Base-by-base conservation (phyloP, 2,329 filamentous ascomycete genomes). In the Sporothrix humicola region DNA sequence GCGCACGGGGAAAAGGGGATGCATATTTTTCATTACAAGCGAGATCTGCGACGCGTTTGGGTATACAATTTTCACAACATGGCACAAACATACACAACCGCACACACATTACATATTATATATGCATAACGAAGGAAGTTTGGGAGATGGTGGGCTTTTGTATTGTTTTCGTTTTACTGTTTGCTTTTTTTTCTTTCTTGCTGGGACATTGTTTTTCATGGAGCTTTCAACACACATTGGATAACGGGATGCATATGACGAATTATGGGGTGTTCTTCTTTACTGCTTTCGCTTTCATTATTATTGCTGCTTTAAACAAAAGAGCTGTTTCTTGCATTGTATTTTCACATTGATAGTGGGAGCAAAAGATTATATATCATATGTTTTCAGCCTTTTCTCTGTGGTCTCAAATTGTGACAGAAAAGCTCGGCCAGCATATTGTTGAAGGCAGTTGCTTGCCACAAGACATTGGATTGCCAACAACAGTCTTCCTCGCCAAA, bases 61-160 rank as follows among this genome's bases (percentile, higher is more conserved):
- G 17, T 56, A 69, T 54, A 37, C 31, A 37, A 56, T 31, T 37
- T 61, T n/a, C 37, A 52, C 17, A n/a, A 31, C 63, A 68, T 48
- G 23, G 52, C 50, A 73, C 26, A 44, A 42, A 73, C 42, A 69
- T 12, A 70, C 46, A 71, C 20, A 37, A 44, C 31, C 42, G 20
- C 20, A 48, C 42, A 50, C 44, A 52, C 15, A 52, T 23, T 6
- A 71, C 31, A 71, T 17, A n/a, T 23, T 5, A 68, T 52, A 68
- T 68, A 52, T 37, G 46, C 46, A 68, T 68, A 17, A 59, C 65
- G 26, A 50, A 37, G 46, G 72, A 54, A 56, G 31, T 56, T 56
- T 20, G 8, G 26, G 61, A 26, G 15, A 50, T 9, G 48, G 20
- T 2, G n/a, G 48, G 48, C 5, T 7, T 20, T 13, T 69, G 50